These are phyloP conservation scores for Aristolochia fimbriata DNA, from an alignment of 164 flowering plant species.

Conservation along the genomic window DNA sequence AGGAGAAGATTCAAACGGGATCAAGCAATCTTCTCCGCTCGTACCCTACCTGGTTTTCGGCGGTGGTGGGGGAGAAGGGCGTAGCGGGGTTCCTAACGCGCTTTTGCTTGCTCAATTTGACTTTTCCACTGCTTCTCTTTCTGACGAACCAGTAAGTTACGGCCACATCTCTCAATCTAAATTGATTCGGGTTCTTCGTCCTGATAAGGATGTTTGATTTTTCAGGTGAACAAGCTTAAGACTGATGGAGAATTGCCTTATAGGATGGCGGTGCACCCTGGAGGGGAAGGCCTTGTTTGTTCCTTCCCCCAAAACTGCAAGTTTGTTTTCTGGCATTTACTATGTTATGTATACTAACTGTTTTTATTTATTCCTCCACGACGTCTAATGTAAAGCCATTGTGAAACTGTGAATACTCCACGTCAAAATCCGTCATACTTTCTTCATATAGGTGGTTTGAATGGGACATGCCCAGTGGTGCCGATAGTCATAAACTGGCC, in stretches of 20 bases:
- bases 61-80: conserved; percentile 95
- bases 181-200: background rate
- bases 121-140: conserved; percentile 45
- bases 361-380: background rate
- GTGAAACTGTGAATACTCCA: no score
- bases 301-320: conserved; percentile 61
- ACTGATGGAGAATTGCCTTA: conserved; percentile 71
- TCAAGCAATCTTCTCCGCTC: conserved; percentile 3
- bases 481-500: conserved; percentile 25
- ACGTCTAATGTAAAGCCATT: no score
- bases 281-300: conserved; percentile 78
- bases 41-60: conserved; percentile 23
- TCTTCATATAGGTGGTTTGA: conserved; percentile 56
- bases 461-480: conserved; percentile 36
- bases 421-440: background rate
- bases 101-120: conserved; percentile 50
- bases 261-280: conserved; percentile 82
- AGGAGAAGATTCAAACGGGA: conserved; percentile 6
- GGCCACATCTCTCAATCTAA: background rate
- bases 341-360: background rate
- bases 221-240: conserved; percentile 47
- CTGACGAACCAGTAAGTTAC: conserved; percentile 50
- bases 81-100: conserved; percentile 75
- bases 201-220: background rate
- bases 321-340: background rate